Base-by-base conservation (phyloP, 2,329 filamentous ascomycete genomes). In the Fusarium sp. region DNA sequence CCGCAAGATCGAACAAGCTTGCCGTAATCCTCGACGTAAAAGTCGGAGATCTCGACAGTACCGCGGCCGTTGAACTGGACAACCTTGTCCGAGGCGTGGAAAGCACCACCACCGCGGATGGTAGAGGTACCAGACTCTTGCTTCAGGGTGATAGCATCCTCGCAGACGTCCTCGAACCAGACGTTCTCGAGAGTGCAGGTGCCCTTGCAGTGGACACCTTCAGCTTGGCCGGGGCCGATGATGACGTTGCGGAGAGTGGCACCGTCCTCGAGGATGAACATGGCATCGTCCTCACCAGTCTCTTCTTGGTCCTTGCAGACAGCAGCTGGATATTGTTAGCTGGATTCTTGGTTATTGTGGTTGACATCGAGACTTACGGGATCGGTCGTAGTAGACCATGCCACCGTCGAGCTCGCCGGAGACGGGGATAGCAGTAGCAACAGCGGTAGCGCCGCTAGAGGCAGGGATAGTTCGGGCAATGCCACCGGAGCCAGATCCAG, bases 241-340 rank as follows among this genome's bases (percentile, higher is more conserved):
- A 87, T 85, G 72, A 84, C 84, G 72, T 87, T 87, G 62, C 80
- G 81, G 26, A 87, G 74, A n/a, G 80, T 84, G 38, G 81, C 85
- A 45, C 84, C 85, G 49, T 83, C 78, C 72, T 82, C 79, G 57
- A 88, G 78, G 61, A 84, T 79, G 80, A 87, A 87, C 72, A 87
- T 84, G 43, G 85, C 82, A 60, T 72, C 71, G 13, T 53, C 61
- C 39, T 74, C 67, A 8, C 74, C 69, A 3, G 70, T 75, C 57
- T 76, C 77, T 13, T 63, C 57, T 51, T 79, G 75, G 3, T 69
- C 76, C 22, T 73, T 42, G 56, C 76, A 78, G 33, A 72, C 64
- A 8, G 57, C 52, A 43, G 71, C 71, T 73, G n/a, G 7, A 38
- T 14, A 15, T 14, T 1, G 40, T 70, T 61, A 72, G 46, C 14